phyloP scores from a whole-genome alignment of 2,329 filamentous ascomycete species.

The Daldinia eschscholtzii region DNA sequence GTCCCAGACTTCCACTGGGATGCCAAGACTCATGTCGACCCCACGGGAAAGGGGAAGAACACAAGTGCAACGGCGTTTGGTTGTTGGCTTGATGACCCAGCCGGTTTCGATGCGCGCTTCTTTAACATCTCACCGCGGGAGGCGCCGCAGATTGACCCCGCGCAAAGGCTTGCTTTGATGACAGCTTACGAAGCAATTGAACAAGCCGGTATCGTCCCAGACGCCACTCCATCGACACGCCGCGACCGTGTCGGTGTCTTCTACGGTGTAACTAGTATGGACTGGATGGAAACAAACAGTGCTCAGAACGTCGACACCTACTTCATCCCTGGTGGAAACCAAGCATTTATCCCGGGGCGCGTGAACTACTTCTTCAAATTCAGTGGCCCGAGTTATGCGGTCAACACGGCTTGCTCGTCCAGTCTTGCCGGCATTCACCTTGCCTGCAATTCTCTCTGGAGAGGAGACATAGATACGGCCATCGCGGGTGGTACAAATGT shows the following conservation, averaged over 20 bases:
- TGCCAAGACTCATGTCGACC: slow-evolving; percentile 43
- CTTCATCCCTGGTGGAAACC: slow-evolving; percentile 53
- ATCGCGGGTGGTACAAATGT: slow-evolving; percentile 74
- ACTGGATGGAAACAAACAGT: slow-evolving; percentile 73
- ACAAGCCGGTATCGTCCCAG: slow-evolving; percentile 61
- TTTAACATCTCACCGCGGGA: slow-evolving; percentile 48
- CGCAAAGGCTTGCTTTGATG: slow-evolving; percentile 72
- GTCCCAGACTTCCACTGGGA: slow-evolving; percentile 43
- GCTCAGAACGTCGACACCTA: slow-evolving; percentile 67
- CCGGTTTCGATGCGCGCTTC: slow-evolving; percentile 44
- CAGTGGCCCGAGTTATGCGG: slow-evolving; percentile 47
- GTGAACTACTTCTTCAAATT: slow-evolving; percentile 56
- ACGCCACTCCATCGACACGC: slow-evolving; percentile 40
- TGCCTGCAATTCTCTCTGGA: not conserved
- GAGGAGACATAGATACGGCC: slow-evolving; percentile 61
- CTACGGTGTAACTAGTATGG: slow-evolving; percentile 43
- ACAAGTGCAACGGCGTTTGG: slow-evolving; percentile 34
- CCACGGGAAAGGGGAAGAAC: slow-evolving; percentile 42
- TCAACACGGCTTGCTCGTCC: slow-evolving; percentile 53
- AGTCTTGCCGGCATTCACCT: slow-evolving; percentile 42
- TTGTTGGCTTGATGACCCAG: slow-evolving; percentile 41
- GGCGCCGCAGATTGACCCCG: slow-evolving; percentile 66
- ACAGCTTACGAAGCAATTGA: slow-evolving; percentile 76
- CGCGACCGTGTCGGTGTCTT: slow-evolving; percentile 42
- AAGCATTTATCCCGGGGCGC: slow-evolving; percentile 55